Conservation (phyloP, 208 protist species). For the Trichomonas vaginalis region DNA sequence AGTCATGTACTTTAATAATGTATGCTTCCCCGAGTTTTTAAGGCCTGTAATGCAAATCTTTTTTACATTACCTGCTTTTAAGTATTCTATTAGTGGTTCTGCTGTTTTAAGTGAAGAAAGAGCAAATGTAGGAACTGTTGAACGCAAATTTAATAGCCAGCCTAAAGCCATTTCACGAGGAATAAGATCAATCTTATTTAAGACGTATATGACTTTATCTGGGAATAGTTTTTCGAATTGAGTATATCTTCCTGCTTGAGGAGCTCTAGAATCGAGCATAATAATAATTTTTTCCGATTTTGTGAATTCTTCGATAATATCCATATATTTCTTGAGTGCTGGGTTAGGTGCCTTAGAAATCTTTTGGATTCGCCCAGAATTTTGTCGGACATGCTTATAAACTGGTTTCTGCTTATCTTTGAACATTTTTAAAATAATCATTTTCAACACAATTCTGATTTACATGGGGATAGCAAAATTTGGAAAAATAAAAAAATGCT, state of each 20-base stretch:
- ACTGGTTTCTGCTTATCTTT: too few relatives aligned
- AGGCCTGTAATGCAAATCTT: too few relatives aligned
- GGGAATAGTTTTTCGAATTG: neutral
- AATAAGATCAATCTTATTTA: constrained; percentile 13
- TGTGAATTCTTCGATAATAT: neutral
- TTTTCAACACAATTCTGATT: too few relatives aligned
- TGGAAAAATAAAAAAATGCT: too few relatives aligned
- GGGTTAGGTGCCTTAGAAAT: too few relatives aligned
- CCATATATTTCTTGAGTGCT: neutral
- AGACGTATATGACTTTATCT: neutral
- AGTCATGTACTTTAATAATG: too few relatives aligned
- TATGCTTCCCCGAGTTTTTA: too few relatives aligned
- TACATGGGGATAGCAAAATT: too few relatives aligned
- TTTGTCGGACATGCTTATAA: too few relatives aligned
- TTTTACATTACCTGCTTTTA: too few relatives aligned
- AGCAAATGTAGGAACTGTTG: neutral
- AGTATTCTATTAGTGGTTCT: neutral
- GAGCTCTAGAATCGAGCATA: neutral
- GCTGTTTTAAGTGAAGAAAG: neutral
- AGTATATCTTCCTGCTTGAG: neutral
- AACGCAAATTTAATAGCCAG: neutral
- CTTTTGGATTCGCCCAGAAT: too few relatives aligned
- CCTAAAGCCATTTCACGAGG: neutral
- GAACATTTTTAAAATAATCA: too few relatives aligned
- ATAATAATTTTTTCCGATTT: neutral